Conservation (phyloP, 2,329 filamentous ascomycete genomes). For the Claviceps spartinae region DNA sequence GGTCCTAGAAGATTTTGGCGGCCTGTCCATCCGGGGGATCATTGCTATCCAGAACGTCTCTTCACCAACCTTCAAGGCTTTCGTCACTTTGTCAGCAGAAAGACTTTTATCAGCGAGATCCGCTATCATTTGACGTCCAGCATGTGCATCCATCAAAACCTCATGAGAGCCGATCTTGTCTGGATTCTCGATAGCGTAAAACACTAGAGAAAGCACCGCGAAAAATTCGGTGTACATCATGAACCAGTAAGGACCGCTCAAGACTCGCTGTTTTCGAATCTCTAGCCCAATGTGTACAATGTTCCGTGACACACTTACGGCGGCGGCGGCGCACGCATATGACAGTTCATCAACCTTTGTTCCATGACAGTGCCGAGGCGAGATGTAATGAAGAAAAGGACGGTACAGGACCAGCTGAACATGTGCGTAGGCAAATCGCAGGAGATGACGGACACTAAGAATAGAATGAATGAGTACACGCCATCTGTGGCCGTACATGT, state of each 20-base stretch:
- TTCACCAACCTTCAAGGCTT: slow-evolving; percentile 55
- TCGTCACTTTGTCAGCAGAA: slow-evolving; percentile 76
- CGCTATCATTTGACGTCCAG: slow-evolving; percentile 71
- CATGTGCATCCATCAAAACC: slow-evolving; percentile 70
- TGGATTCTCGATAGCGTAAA: slow-evolving; percentile 69
- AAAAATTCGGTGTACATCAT: slow-evolving; percentile 77
- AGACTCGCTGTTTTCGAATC: slow-evolving; percentile 58
- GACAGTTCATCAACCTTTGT: slow-evolving; percentile 59
- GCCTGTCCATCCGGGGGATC: too few species aligned
- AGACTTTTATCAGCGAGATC: slow-evolving; percentile 71
- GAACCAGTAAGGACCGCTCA: slow-evolving; percentile 81
- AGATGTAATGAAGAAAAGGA: slow-evolving; percentile 74
- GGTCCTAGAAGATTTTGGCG: background rate
- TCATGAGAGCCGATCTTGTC: slow-evolving; percentile 62
- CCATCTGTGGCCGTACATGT: too few species aligned
- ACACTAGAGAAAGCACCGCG: slow-evolving; percentile 64
- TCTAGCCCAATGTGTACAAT: slow-evolving; percentile 70
- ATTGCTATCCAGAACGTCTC: background rate
- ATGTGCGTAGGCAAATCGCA: slow-evolving; percentile 69
- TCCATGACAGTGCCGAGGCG: slow-evolving; percentile 42
- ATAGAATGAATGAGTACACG: background rate
- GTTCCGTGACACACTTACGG: slow-evolving; percentile 51
- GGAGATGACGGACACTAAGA: slow-evolving; percentile 53
- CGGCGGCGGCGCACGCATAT: slow-evolving; percentile 56
- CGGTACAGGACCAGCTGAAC: slow-evolving; percentile 74